These are phyloP conservation scores for Penicillium brasilianum DNA, from an alignment of 2,329 filamentous ascomycete species.

Conservation along the genomic window DNA sequence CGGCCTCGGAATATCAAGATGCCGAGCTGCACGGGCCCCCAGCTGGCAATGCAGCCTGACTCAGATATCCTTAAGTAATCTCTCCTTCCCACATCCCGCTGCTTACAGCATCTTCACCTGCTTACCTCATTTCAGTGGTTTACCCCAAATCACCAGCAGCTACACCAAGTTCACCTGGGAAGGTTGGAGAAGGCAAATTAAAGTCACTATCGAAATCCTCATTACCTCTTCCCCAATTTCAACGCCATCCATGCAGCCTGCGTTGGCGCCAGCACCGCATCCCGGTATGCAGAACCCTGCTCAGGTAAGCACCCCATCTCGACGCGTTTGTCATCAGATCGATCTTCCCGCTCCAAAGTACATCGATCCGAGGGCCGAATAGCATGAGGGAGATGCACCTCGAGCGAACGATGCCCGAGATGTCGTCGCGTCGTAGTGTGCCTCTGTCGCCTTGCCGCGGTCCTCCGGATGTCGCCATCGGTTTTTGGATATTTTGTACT, in stretches of 20 bases:
- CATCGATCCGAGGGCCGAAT: conserved; percentile 15
- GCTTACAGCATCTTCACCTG: conserved; percentile 45
- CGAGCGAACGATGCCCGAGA: not conserved
- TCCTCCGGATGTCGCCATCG: conserved; percentile 8
- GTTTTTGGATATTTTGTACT: conserved; percentile 14
- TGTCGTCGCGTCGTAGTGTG: conserved; percentile 24
- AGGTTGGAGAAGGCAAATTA: conserved; percentile 9
- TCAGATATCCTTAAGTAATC: conserved; percentile 31
- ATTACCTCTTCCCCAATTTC: conserved; percentile 11
- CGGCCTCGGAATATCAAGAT: not conserved
- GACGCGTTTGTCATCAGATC: conserved; percentile 46
- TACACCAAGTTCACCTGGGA: conserved; percentile 6
- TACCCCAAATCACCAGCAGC: conserved; percentile 23
- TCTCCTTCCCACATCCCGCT: conserved; percentile 26
- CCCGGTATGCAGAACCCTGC: conserved; percentile 54
- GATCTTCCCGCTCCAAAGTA: conserved; percentile 26
- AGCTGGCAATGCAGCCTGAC: conserved; percentile 10
- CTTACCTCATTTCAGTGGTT: conserved; percentile 32
- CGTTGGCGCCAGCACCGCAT: conserved; percentile 56
- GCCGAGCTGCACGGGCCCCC: not conserved
- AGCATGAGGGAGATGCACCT: not conserved
- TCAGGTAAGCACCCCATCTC: conserved; percentile 58
- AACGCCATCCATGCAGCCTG: conserved; percentile 49
- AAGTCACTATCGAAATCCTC: conserved; percentile 10
- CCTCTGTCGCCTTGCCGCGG: conserved; percentile 14